phyloP scores from a whole-genome alignment of 225 moss, liverwort and hornwort species.

The Bryum argenteum region DNA sequence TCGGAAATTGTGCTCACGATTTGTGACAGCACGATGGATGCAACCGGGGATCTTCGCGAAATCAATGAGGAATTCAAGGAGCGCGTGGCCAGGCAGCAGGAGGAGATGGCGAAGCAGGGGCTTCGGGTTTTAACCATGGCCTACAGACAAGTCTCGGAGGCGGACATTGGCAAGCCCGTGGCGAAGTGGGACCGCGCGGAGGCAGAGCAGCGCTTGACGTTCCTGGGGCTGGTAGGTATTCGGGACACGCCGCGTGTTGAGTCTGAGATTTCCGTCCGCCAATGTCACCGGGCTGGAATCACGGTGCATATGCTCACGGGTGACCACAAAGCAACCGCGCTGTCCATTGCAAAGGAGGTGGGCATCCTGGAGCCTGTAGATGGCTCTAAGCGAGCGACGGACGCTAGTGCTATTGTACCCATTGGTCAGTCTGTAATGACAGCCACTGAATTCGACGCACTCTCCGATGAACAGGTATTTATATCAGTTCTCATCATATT shows the following conservation, averaged over 20 bases:
- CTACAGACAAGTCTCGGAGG: slow-evolving; percentile 29
- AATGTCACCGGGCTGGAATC: slow-evolving; percentile 45
- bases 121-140: slow-evolving; percentile 36
- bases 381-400: slow-evolving; percentile 5
- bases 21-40: slow-evolving; percentile 42
- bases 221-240: slow-evolving; percentile 43
- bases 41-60: slow-evolving; percentile 16
- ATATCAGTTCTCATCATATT: too few species aligned
- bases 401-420: slow-evolving; percentile 21
- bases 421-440: slow-evolving; percentile 39
- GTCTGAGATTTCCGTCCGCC: slow-evolving; percentile 36
- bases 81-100: slow-evolving; percentile 25
- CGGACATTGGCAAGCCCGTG: slow-evolving; percentile 23
- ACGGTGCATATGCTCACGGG: slow-evolving; percentile 54
- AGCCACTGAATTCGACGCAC: slow-evolving; percentile 39
- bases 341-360: slow-evolving; percentile 44
- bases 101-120: slow-evolving; percentile 43
- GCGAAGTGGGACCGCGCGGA: slow-evolving; percentile 38
- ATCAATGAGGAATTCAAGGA: slow-evolving; percentile 23
- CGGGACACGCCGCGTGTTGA: slow-evolving; percentile 42
- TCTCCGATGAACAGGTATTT: slow-evolving; percentile 28
- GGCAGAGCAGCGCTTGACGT: slow-evolving; percentile 35
- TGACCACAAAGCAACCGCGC: slow-evolving; percentile 45
- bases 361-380: slow-evolving; percentile 37
- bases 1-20: slow-evolving; percentile 34